Percentiles rank a stretch among this genome's conserved stretches.
Evolutionary conservation across 495 filamentous ascomycete genomes (phyloP).

Genomic region (Lasiosphaeria ovina): DNA sequence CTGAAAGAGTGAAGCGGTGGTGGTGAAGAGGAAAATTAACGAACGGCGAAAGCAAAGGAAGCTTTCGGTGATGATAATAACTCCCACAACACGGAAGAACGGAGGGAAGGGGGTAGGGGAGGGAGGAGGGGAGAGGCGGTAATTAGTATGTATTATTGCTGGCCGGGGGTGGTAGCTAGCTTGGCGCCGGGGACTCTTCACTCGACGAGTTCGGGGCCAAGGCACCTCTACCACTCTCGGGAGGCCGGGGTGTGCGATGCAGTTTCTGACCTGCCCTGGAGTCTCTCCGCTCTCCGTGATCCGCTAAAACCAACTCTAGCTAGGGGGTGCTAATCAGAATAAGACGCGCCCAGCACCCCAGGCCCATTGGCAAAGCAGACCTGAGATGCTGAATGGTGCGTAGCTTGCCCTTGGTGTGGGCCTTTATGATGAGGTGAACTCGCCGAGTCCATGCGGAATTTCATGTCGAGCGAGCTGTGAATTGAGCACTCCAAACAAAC

Average conservation of each 20-base stretch:
- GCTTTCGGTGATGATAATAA: slow-evolving; percentile 52
- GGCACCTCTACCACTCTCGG: not conserved
- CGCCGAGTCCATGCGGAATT: too few relatives aligned
- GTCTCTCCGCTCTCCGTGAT: too few relatives aligned
- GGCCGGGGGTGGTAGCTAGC: slow-evolving; percentile 12
- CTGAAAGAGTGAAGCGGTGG: slow-evolving; percentile 97
- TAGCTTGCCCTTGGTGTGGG: slow-evolving; percentile 25
- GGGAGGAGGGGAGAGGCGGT: slow-evolving; percentile 14
- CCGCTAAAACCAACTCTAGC: too few relatives aligned
- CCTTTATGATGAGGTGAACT: slow-evolving; percentile 18
- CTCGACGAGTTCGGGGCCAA: too few relatives aligned
- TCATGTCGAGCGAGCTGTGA: too few relatives aligned
- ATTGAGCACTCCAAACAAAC: too few relatives aligned
- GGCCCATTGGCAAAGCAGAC: too few relatives aligned
- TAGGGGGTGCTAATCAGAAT: too few relatives aligned
- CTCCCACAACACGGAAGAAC: slow-evolving; percentile 41
- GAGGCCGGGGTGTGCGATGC: slow-evolving; percentile 8
- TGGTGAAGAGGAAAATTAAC: slow-evolving; percentile 46
- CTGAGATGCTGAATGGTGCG: slow-evolving; percentile 22
- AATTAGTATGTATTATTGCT: slow-evolving; percentile 10
- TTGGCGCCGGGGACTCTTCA: slow-evolving; percentile 22
- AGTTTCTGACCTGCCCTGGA: too few relatives aligned
- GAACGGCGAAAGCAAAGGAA: slow-evolving; percentile 50
- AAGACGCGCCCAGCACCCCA: too few relatives aligned
- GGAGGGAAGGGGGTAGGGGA: slow-evolving; percentile 22